Evolutionary conservation across 2,329 filamentous ascomycete genomes (phyloP), one percentile per base, ranked within the genome.

Genomic region (Paraphoma sp.): DNA sequence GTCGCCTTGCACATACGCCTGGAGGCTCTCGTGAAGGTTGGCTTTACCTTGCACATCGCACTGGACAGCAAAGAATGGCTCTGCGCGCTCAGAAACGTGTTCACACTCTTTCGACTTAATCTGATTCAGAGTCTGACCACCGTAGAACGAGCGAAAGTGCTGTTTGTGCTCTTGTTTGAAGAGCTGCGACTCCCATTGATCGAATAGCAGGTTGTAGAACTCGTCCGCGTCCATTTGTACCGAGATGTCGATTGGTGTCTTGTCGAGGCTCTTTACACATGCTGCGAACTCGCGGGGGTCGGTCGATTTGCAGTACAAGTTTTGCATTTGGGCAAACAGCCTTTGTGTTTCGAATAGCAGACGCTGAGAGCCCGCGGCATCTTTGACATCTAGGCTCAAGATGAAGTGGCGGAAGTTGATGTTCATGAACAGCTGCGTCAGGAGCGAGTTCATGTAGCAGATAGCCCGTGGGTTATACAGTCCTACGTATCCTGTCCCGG

Each of bases 161-260:
- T 86, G 87, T 76, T 91, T 96, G 33, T 87, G 86, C n/a, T 87
- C 83, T 1, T 82, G 77, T 9, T 85, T 84, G 16, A 84, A 76
- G 62, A 98, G 87, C 69, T 97, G 92, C 8, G 87, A 86, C 72
- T 99, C 96, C 86, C 93, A 93, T 28, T 93, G 87, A 74, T 96
- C 93, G 67, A 98, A 95, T 0, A 99, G 84, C 4, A 97, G 84
- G 69, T 95, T 97, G 80, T 96, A 98, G 73, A 98, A 99, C 73
- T 97, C 93, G 66, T 98, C 95, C 5, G 97, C 95, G 72, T 99
- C 95, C 92, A 99, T 98, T 76, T 99, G 95, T 56, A 91, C 87
- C 53, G 89, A 87, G 28, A 96, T 89, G 74, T 98, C 93, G 60
- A 99, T 96, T 14, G 86, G 83, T 2, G 87, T 84, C 55, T 93